A percentile compares a stretch with the other conserved stretches of the same genome.
Conservation (phyloP, 2,329 filamentous ascomycete species). For the Drechslerella stenobrocha region DNA sequence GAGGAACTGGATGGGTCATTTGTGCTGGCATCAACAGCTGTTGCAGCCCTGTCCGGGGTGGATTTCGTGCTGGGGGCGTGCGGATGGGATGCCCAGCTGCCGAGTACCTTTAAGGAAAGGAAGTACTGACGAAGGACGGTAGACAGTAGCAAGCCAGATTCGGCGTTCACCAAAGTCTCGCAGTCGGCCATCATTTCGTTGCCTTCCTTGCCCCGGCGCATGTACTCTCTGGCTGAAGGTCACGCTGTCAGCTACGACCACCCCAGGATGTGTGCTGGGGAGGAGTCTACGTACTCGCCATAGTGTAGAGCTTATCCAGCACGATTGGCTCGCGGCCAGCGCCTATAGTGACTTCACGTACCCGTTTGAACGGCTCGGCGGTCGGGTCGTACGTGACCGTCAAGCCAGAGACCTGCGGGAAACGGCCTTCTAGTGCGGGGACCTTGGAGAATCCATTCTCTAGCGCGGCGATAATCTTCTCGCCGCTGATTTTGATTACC, state of each 20-base stretch:
- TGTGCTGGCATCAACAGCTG: conserved; percentile 20
- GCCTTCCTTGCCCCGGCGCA: conserved; percentile 85
- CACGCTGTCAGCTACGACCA: neutral
- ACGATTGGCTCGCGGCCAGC: conserved; percentile 63
- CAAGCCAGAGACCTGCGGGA: conserved; percentile 12
- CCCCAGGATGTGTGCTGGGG: neutral
- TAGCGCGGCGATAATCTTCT: conserved; percentile 74
- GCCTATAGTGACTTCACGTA: conserved; percentile 51
- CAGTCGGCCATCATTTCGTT: conserved; percentile 76
- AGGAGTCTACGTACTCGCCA: conserved; percentile 64
- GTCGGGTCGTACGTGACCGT: conserved; percentile 25
- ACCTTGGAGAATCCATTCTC: conserved; percentile 82
- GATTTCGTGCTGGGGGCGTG: conserved; percentile 60
- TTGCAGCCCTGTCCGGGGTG: conserved; percentile 51
- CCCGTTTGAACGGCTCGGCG: conserved; percentile 50
- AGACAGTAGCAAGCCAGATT: conserved; percentile 83
- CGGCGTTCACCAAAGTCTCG: conserved; percentile 78
- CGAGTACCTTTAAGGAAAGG: conserved; percentile 78
- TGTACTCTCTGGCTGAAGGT: conserved; percentile 67
- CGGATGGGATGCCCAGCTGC: conserved; percentile 73
- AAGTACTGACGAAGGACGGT: conserved; percentile 89
- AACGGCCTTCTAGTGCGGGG: conserved; percentile 73
- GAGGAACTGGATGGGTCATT: conserved; percentile 48
- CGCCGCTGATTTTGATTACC: conserved; percentile 71
- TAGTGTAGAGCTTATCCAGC: conserved; percentile 66